Evolutionary conservation across 805 yeast genomes (phyloP), one percentile per base, ranked within the genome.

Genomic region (Wickerhamiella lipophila): DNA sequence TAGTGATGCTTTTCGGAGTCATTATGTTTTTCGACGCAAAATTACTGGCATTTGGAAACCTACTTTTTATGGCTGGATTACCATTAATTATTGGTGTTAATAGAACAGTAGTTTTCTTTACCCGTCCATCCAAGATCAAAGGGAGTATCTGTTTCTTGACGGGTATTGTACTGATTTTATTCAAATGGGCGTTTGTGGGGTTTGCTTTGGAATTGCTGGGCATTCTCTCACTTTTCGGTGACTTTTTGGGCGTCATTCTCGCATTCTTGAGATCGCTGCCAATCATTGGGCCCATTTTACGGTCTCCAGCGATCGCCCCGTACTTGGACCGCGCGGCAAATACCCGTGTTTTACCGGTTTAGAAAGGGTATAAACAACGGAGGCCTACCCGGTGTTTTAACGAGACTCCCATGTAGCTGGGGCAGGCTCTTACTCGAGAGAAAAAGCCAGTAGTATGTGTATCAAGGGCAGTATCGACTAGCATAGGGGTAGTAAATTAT

Each of bases 181-280:
- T 76, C 57, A 83, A 82, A 59, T 73, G 81, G 68, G 77, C 96
- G 1, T 83, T 92, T 60, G 58, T 80, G 22, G 98, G 98, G 7
- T 89, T 92, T 60, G 62, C 81, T 1, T 67, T 89, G 35, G 98
- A 89, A 64, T 76, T 81, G 46, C 68, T 88, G 53, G 98, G 98
- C n/a, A 85, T 89, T 22, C 66, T 89, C 52, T 88, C 85, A 6
- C 69, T 89, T 32, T 89, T 92, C 67, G 98, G 87, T 32, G 97
- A 92, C 65, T 88, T 92, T 64, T 83, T 89, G 60, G 86, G 94
- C 22, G 84, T 94, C 11, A 79, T 92, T 42, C 76, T 89, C 11
- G 82, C 84, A 56, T 89, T 92, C 60, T 71, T 89, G 58, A 74
- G 96, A 63, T 81, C 94, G 5, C 64, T 89, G 57, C 98, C 98